Base-by-base conservation (phyloP, 2,329 filamentous ascomycete genomes). In the Ophiostoma triangulosporum region DNA sequence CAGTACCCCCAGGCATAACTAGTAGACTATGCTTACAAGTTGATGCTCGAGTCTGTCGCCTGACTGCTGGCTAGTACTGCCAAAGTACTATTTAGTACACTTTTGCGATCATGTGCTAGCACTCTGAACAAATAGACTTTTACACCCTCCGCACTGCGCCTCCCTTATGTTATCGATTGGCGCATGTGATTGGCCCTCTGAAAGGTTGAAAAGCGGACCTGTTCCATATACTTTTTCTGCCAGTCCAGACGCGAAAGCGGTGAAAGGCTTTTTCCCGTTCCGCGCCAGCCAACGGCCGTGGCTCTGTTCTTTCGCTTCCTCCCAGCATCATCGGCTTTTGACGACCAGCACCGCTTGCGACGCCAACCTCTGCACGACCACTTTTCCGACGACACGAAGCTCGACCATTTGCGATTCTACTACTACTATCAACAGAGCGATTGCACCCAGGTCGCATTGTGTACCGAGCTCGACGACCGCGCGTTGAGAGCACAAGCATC, bases 231-330 rank as follows among this genome's bases (percentile, higher is more conserved):
- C 43, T 46, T 46, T 46, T 48, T 48, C 46, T 48, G 46, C 46
- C 46, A 32, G 38, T 7, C 43, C 46, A 48, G 46, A 48, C 32
- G 33, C 33, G 31, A 52, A 52, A 27, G 52, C 45, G 33, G 46
- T 50, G 32, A 50, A 52, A 43, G 52, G 52, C 51, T 32, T 53
- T 49, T 48, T 33, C 27, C 46, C 29, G 46, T 48, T 46, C 24
- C 43, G 24, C 40, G 40, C 40, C 24, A 45, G 27, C 14, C 24
- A 45, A n/a, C 3, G 14, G 22, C 40, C 27, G 40, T 22, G 24
- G 14, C 40, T 45, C 24, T 17, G 38, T 43, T 26, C 38, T 43
- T 43, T 43, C 38, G 38, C 38, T 43, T 43, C 38, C 24, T 46
- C 15, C 43, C 17, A 48, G 27, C 46, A 48, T 48, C 46, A 33